Evolutionary conservation across 495 filamentous ascomycete genomes (phyloP).

Genomic region (Peziza echinospora): DNA sequence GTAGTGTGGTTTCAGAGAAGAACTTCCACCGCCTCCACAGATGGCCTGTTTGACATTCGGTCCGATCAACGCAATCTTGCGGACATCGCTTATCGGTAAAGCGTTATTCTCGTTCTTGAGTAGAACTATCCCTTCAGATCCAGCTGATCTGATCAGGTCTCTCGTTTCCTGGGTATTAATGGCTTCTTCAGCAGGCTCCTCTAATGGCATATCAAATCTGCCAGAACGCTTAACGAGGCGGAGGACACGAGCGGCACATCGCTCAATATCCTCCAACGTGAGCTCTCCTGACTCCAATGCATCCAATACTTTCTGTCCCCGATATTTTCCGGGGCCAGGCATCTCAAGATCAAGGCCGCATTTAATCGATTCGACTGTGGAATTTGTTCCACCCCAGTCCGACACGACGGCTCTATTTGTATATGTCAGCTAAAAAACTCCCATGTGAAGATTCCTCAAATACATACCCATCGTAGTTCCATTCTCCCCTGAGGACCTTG

Average conservation of each 20-base stretch:
- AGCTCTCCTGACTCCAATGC: constrained; percentile 42
- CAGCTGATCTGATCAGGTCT: constrained; percentile 43
- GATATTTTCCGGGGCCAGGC: constrained; percentile 49
- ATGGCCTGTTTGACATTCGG: constrained; percentile 62
- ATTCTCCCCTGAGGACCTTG: constrained; percentile 54
- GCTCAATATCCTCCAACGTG: constrained; percentile 11
- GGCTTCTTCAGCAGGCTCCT: constrained; percentile 34
- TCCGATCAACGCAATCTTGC: constrained; percentile 53
- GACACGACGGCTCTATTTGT: constrained; percentile 40
- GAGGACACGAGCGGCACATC: constrained; percentile 38
- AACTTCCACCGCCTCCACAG: constrained; percentile 62
- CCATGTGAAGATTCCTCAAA: too few relatives aligned
- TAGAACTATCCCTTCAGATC: constrained; percentile 52
- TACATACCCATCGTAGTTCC: constrained; percentile 46
- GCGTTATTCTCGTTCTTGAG: constrained; percentile 51
- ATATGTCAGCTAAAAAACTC: neutral
- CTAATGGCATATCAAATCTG: constrained; percentile 28
- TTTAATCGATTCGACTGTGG: constrained; percentile 44
- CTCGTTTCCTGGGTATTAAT: constrained; percentile 45
- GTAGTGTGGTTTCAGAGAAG: constrained; percentile 61
- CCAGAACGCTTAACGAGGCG: constrained; percentile 39
- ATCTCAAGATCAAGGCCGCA: constrained; percentile 64
- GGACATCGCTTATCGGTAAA: constrained; percentile 43
- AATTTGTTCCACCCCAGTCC: constrained; percentile 54
- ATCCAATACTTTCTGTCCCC: constrained; percentile 40